A percentile compares a stretch with the other conserved stretches of the same genome.
phyloP scores from a whole-genome alignment of 371 early-diverging fungal species.

The Apophysomyces ossiformis region DNA sequence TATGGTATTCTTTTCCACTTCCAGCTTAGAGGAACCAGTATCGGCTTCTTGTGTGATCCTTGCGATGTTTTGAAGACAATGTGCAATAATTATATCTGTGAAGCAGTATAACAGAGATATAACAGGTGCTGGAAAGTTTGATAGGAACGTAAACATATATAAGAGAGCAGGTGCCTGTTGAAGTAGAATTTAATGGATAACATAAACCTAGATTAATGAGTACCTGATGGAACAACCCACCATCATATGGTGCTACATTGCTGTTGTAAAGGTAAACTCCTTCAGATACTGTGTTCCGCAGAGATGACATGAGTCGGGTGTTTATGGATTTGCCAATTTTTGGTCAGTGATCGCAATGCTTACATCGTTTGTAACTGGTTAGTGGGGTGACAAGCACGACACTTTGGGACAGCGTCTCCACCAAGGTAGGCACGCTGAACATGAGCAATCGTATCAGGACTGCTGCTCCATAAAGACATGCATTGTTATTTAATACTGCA shows the following conservation, averaged over 20 bases:
- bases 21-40: slow-evolving; percentile 14
- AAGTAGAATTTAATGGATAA: neutral
- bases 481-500: neutral
- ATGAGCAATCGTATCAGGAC: slow-evolving; percentile 50
- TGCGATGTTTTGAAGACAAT: slow-evolving; percentile 57
- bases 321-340: neutral
- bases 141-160: slow-evolving; percentile 66
- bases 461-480: slow-evolving; percentile 24
- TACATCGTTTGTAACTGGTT: slow-evolving; percentile 84
- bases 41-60: slow-evolving; percentile 43
- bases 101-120: slow-evolving; percentile 65
- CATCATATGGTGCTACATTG: slow-evolving; percentile 87
- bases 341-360: neutral
- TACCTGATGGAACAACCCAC: slow-evolving; percentile 88
- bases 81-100: slow-evolving; percentile 68
- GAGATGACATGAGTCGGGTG: neutral
- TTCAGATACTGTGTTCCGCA: slow-evolving; percentile 70
- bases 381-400: slow-evolving; percentile 87
- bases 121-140: slow-evolving; percentile 50
- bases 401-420: slow-evolving; percentile 50
- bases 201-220: neutral
- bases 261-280: slow-evolving; percentile 81
- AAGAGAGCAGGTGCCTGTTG: slow-evolving; percentile 78
- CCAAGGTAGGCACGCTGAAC: slow-evolving; percentile 52
- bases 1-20: slow-evolving; percentile 29